These are phyloP conservation scores for Torrubiellomyces zombiae DNA, from an alignment of 2,329 filamentous ascomycete species.

Conservation along the genomic window DNA sequence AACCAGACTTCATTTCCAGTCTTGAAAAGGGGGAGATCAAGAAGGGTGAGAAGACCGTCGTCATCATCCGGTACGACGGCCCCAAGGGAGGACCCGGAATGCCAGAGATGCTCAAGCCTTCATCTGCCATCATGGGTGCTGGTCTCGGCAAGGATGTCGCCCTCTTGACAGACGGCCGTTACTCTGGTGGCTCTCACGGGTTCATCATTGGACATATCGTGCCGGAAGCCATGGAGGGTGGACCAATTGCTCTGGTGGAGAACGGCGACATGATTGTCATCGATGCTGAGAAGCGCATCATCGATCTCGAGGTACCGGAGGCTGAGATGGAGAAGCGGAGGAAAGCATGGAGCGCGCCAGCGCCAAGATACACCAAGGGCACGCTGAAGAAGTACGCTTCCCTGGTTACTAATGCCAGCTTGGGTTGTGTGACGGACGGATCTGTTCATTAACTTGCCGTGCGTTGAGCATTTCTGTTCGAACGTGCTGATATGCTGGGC, in stretches of 20 bases:
- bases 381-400: slow-evolving; percentile 55
- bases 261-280: slow-evolving; percentile 72
- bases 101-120: slow-evolving; percentile 91
- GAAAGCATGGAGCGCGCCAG: slow-evolving; percentile 45
- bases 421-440: slow-evolving; percentile 41
- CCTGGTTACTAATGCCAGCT: slow-evolving; percentile 40
- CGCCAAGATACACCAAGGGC: slow-evolving; percentile 40
- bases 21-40: slow-evolving; percentile 65
- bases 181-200: slow-evolving; percentile 68
- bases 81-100: slow-evolving; percentile 89
- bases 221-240: slow-evolving; percentile 72
- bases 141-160: slow-evolving; percentile 63
- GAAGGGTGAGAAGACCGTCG: slow-evolving; percentile 72
- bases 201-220: slow-evolving; percentile 82
- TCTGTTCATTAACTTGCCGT: slow-evolving; percentile 7
- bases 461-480: slow-evolving; percentile 2
- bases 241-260: slow-evolving; percentile 66
- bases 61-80: slow-evolving; percentile 85
- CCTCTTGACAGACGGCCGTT: slow-evolving; percentile 58
- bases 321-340: slow-evolving; percentile 43
- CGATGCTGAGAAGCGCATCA: slow-evolving; percentile 58
- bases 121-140: slow-evolving; percentile 81
- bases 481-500: too few species aligned
- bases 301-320: slow-evolving; percentile 49
- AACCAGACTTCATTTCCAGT: slow-evolving; percentile 62